Percentiles rank a stretch among this genome's conserved stretches.
Conservation (phyloP, 768 basidiomycete genomes). For the Dioszegia aurantiaca region DNA sequence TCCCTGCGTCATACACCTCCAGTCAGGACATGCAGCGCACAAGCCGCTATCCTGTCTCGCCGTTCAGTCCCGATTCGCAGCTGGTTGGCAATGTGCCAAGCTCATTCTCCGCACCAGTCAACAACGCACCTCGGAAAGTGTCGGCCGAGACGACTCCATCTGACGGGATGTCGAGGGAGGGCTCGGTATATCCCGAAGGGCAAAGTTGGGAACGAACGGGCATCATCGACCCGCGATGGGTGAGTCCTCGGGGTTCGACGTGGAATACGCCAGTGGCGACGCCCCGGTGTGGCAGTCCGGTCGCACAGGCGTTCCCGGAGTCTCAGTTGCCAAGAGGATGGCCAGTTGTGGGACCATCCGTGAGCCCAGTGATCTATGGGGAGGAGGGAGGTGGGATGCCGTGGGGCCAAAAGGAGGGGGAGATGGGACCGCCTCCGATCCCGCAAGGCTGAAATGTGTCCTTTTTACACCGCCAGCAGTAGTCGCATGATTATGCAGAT, state of each 20-base stretch:
- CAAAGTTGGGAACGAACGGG: slow-evolving; percentile 17
- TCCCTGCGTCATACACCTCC: background rate
- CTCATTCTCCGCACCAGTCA: background rate
- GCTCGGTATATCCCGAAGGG: background rate
- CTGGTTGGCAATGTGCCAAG: background rate
- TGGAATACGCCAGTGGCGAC: slow-evolving; percentile 11
- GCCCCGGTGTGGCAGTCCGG: slow-evolving; percentile 3
- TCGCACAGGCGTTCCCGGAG: background rate
- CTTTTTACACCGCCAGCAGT: no score
- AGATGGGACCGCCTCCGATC: no score
- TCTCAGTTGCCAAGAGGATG: background rate
- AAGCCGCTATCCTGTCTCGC: no score
- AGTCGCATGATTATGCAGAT: no score
- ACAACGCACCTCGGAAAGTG: background rate
- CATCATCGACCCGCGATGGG: slow-evolving; percentile 17
- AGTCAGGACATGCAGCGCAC: background rate
- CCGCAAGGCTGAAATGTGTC: no score
- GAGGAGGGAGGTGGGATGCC: no score
- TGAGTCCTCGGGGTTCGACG: slow-evolving; percentile 9
- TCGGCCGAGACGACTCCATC: background rate
- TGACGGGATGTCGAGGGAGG: background rate
- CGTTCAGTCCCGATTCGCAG: no score
- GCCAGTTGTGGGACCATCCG: background rate
- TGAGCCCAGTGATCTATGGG: no score
- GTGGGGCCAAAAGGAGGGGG: no score